phyloP scores from a whole-genome alignment of 345 rosid species.

The Corchorus olitorius region DNA sequence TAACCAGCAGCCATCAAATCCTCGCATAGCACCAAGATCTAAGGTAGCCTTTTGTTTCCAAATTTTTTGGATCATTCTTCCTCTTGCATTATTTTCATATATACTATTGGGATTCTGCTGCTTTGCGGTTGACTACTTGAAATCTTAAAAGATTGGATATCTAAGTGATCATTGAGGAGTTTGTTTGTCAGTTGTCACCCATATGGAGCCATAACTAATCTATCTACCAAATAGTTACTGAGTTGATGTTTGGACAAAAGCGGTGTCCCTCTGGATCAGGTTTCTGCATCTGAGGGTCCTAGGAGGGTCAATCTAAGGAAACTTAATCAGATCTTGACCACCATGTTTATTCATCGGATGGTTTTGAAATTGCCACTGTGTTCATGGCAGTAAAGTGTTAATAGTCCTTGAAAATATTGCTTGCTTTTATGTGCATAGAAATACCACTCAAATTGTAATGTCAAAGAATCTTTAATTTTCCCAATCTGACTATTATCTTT shows the following conservation, averaged over 20 bases:
- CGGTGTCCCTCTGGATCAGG: background rate
- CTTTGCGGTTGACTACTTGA: slow-evolving; percentile 11
- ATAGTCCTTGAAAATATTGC: background rate
- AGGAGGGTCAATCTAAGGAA: slow-evolving; percentile 5
- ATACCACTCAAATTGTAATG: background rate
- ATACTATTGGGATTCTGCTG: slow-evolving; percentile 1
- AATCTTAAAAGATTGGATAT: slow-evolving; percentile 8
- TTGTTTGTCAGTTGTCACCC: background rate
- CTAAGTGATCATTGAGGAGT: slow-evolving; percentile 7
- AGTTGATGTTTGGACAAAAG: slow-evolving; percentile 12
- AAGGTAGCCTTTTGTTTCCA: slow-evolving; percentile 57
- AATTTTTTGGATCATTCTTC: background rate
- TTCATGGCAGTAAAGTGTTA: background rate
- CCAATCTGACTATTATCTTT: slow-evolving; percentile 11
- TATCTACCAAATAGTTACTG: background rate
- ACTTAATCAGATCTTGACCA: background rate
- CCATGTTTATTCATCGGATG: background rate
- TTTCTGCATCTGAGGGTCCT: background rate
- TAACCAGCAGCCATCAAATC: slow-evolving; percentile 68
- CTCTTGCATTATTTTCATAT: slow-evolving; percentile 14
- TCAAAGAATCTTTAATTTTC: background rate
- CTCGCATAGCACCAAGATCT: slow-evolving; percentile 70
- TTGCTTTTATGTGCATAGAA: background rate
- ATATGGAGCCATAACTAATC: background rate
- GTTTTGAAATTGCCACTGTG: background rate